A percentile compares a stretch with the other conserved stretches of the same genome.
These are phyloP conservation scores for Beauveria caledonica DNA, from an alignment of 2,329 filamentous ascomycete genomes.

Conservation along the genomic window DNA sequence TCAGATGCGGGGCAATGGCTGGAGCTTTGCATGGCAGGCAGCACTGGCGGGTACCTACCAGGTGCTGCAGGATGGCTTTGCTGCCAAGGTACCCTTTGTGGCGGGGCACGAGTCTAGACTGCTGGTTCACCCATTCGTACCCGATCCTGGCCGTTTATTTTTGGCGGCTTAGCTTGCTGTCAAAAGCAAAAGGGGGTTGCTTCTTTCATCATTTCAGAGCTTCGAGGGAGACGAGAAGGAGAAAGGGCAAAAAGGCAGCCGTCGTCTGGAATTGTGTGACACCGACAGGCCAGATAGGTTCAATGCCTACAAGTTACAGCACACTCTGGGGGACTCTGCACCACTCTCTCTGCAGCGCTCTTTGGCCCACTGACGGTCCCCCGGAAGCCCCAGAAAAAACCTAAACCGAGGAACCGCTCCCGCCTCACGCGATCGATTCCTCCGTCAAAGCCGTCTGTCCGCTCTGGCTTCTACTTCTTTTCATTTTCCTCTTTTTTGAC, in stretches of 20 bases:
- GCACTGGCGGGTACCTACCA: background rate
- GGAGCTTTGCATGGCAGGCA: too few species aligned
- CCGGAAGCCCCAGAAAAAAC: slow-evolving; percentile 10
- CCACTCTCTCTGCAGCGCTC: background rate
- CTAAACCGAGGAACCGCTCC: slow-evolving; percentile 11
- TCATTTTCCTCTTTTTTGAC: slow-evolving; percentile 8
- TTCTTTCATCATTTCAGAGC: too few species aligned
- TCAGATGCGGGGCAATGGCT: background rate
- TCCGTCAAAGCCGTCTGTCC: background rate
- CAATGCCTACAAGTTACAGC: background rate
- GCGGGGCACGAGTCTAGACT: background rate
- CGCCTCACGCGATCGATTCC: slow-evolving; percentile 13
- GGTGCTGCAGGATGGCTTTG: background rate
- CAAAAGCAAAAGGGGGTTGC: background rate
- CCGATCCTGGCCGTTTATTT: background rate
- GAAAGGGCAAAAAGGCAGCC: too few species aligned
- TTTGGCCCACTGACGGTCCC: slow-evolving; percentile 1
- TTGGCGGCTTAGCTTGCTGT: background rate
- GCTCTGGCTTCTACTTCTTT: slow-evolving; percentile 5
- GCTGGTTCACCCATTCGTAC: background rate
- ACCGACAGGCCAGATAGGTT: background rate
- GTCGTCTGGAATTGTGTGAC: too few species aligned
- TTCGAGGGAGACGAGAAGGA: too few species aligned
- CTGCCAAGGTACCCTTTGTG: background rate
- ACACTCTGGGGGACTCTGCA: background rate